Evolutionary conservation across 2,329 filamentous ascomycete genomes (phyloP), one percentile per base, ranked within the genome.

Genomic region (Scedosporium dehoogii): DNA sequence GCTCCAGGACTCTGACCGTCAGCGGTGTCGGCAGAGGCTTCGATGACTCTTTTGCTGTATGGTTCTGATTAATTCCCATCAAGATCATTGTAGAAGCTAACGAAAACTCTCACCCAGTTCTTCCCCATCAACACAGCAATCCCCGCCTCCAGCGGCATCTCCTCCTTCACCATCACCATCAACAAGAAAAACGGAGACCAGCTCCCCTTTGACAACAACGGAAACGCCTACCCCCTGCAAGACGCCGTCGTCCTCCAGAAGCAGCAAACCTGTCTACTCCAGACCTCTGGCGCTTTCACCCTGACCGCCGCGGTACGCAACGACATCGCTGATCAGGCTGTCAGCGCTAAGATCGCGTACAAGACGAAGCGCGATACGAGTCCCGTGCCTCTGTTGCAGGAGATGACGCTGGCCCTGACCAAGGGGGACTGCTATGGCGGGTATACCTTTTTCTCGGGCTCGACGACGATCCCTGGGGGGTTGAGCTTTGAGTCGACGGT

Each of bases 91-190:
- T 27, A 23, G 21, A 21, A 16, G 10, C 14, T 9, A 23, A 23
- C 41, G 14, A 60, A 7, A 55, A 1, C 21, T 5, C 14, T 38
- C 14, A 1, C 4, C 23, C 58, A 65, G 64, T 84, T 83, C 71
- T 81, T 76, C 66, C 79, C 76, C n/a, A 72, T 81, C 44, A 67
- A 72, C n/a, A 67, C 70, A 29, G 72, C 81, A 62, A 80, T 92
- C 67, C 70, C 82, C 65, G 75, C 84, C 66, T 73, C 82, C 63
- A 75, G 81, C 63, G 78, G 88, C 65, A 83, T 90, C 72, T 80
- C 87, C 48, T 79, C 86, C 66, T 83, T 89, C 74, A 77, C 76
- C 65, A 69, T 85, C 68, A 72, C 81, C 1, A 68, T 86, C 60
- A 80, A 78, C 62, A 72, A 76, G 61, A 74, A 73, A 3, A 76